Evolutionary conservation across 2,329 filamentous ascomycete species (phyloP), one percentile per base, ranked within the genome.

Genomic region (Exophiala sideris): DNA sequence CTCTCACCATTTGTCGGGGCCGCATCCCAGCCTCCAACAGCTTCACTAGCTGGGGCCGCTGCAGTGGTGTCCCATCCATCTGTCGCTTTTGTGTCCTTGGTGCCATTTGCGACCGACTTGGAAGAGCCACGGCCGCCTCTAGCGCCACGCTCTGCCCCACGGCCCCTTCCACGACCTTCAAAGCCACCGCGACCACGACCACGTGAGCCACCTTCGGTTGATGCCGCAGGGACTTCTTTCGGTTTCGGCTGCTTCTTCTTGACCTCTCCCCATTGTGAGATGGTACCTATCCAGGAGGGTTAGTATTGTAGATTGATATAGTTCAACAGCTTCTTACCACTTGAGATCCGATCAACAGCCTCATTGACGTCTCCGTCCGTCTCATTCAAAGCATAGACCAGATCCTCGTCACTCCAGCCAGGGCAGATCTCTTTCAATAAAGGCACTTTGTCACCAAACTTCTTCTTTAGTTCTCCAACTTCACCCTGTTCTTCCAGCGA

Each of bases 361-460:
- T 69, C 70, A 60, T 76, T 72, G 35, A 77, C 68, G 60, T 76
- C 73, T 58, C 76, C 76, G 56, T 76, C 70, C 44, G 74, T 74
- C 78, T 99, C 94, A 73, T 95, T 85, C 56, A 99, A 80, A 59
- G 91, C 91, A 71, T 94, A 94, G 61, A 97, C 84, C 61, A 97
- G 84, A 72, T 97, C 92, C 72, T 91, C 89, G 68, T 96, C 89
- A 65, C 91, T 92, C 94, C 92, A 97, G 73, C 91, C 87, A 56
- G 89, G 85, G 77, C 96, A 96, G 77, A 97, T 86, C 72, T 96
- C 91, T 76, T 89, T 91, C 71, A 99, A 85, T 67, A 86, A 84
- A 59, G 79, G 79, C 65, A 96, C 82, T 76, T 92, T 89, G 67
- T 78, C 77, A 67, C 87, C 82, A 70, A 95, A 94, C 72, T 89